phyloP scores from a whole-genome alignment of 176 grass and related monocot genomes.

The Neostapfia colusana region DNA sequence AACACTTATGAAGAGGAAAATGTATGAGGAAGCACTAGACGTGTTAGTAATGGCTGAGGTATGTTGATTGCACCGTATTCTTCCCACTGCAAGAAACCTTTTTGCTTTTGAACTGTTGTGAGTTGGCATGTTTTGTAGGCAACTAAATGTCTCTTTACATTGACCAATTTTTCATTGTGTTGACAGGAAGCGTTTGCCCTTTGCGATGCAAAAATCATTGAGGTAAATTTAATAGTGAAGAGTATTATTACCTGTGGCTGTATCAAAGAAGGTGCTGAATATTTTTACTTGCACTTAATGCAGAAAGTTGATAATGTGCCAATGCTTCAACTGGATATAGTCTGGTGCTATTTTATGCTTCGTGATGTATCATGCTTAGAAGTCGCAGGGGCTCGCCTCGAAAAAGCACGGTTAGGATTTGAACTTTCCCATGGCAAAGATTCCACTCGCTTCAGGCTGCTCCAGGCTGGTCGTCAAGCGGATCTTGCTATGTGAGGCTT shows the following conservation, averaged over 20 bases:
- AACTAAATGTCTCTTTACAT: constrained; percentile 28
- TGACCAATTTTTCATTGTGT: constrained; percentile 26
- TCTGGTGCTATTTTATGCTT: constrained; percentile 98
- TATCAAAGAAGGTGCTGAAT: constrained; percentile 29
- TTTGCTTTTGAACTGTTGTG: not conserved
- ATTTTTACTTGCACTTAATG: constrained; percentile 41
- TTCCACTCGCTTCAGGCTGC: constrained; percentile 69
- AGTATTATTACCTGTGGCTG: constrained; percentile 13
- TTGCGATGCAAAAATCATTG: constrained; percentile 67
- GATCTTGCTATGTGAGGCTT: constrained; percentile 83
- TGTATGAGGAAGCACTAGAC: constrained; percentile 76
- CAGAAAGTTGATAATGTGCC: constrained; percentile 95
- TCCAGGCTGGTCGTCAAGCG: constrained; percentile 66
- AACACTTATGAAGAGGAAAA: constrained; percentile 66
- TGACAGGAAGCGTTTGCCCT: constrained; percentile 92
- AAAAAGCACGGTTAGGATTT: constrained; percentile 69
- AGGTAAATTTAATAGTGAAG: constrained; percentile 63
- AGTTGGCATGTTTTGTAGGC: not conserved
- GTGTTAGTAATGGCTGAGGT: constrained; percentile 88
- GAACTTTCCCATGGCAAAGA: constrained; percentile 92
- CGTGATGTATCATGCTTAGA: constrained; percentile 71
- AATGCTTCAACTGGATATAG: constrained; percentile 94
- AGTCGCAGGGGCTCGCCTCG: constrained; percentile 62
- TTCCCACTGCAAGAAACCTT: constrained; percentile 14
- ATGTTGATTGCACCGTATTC: constrained; percentile 25